Evolutionary conservation across 805 yeast species (phyloP), one percentile per base, ranked within the genome.

Genomic region (Zygotorulaspora danielsina): DNA sequence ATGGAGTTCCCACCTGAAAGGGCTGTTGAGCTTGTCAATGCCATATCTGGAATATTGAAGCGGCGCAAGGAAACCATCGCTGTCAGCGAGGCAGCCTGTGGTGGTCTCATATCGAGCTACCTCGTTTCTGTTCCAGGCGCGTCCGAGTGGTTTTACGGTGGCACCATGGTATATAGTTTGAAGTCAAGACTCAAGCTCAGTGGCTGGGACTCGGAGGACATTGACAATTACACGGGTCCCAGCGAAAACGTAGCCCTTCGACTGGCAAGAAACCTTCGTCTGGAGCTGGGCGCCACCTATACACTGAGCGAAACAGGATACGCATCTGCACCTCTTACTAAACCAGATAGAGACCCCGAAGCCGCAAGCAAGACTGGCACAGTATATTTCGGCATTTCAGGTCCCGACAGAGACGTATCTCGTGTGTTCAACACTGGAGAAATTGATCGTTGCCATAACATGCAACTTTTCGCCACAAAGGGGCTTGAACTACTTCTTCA

Each of bases 81-180:
- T 0, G 81, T 84, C 1, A 79, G 89, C 5, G 96, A 86, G 53
- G 88, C 89, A 2, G 94, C 95, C 0, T 86, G 95, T 59, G 96
- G 96, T 6, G 96, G 96, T 0, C 69, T 86, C 11, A 65, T 86
- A 6, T 80, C 93, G 3, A 84, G 95, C 1, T 85, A 84, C 53
- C 59, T 86, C 15, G 87, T 87, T 5, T 75, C 90, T 1, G 78
- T 84, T 3, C 89, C 94, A 0, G 95, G 96, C 3, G 95, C 95
- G 0, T 81, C 93, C 7, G 65, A 71, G 43, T 87, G 83, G 63
- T 86, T 81, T 52, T 83, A 84, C 42, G 96, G 96, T 13, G 89
- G 95, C 0, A 79, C 89, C 10, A 64, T 86, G 39, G 81, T 87
- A 2, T 86, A 86, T 59, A 80, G 90, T 44, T 66, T 87, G 48